Base-by-base conservation (phyloP, 1,284 basidiomycete species). In the Puccinia brachypodii region DNA sequence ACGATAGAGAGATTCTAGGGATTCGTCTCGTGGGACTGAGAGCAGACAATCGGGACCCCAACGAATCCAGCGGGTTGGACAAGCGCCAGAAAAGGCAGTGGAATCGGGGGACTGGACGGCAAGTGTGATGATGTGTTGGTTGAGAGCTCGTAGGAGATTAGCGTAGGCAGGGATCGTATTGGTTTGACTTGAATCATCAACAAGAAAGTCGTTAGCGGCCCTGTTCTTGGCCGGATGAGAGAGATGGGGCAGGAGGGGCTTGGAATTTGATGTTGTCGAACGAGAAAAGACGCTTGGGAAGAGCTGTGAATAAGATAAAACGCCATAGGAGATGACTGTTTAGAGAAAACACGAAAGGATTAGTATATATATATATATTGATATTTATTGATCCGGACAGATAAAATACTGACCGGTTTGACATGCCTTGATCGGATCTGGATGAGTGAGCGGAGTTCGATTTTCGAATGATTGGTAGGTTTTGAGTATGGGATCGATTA, bases 1-100 rank as follows among this genome's bases (percentile, higher is more conserved):
- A 40, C 72, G 72, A 58, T 74, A 74, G 33, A 68, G 62, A 33
- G n/a, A 31, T 38, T 69, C 50, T 19, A 79, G 66, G 3, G 76
- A 42, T 28, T 79, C 44, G 16, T 79, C 76, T 8, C 62, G 44
- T 3, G 76, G 76, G 28, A 79, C 38, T 3, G 76, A 79, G 22
- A 79, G 66, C 16, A 79, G 66, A 14, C 66, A 66, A 72, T 79
- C 76, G n/a, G 44, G 56, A 14, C 76, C 76, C 76, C 76, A 79
- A 40, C 53, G 64, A 72, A 79, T 33, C 76, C 76, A 79, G 36
- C 66, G 64, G 44, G 76, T 72, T 4, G 76, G 66, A 25, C 11
- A 69, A 25, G 76, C 64, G 13, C 28, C 44, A 28, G 44, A 38
- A 60, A 40, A 68, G 36, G 66, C 8, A 16, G 76, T 68, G 19